Percentiles rank a stretch among this genome's conserved stretches.
phyloP scores from a whole-genome alignment of 768 basidiomycete genomes.

The Mycena sanguinolenta region DNA sequence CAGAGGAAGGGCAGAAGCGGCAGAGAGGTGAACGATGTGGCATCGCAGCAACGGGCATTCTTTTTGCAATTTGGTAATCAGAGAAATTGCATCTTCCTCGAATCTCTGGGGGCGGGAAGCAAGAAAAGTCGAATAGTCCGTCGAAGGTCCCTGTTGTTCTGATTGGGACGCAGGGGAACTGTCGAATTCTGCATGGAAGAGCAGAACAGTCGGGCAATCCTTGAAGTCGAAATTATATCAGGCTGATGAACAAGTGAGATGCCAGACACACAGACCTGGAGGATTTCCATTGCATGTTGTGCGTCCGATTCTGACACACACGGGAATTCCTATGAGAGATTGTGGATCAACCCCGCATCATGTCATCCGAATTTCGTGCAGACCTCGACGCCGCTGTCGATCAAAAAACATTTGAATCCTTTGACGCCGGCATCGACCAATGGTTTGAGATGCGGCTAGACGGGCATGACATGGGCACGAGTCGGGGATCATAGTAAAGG shows the following conservation, averaged over 20 bases:
- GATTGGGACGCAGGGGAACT: conserved; percentile 35
- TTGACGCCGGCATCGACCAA: conserved; percentile 86
- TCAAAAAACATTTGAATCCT: conserved; percentile 98
- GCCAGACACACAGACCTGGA: conserved; percentile 66
- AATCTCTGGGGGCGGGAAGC: conserved; percentile 84
- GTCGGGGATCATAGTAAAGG: conserved; percentile 10
- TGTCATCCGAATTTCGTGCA: conserved; percentile 26
- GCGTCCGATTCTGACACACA: conserved; percentile 82
- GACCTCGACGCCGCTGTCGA: conserved; percentile 97
- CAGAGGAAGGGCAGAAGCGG: conserved; percentile 82
- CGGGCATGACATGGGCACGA: not conserved
- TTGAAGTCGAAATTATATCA: conserved; percentile 48
- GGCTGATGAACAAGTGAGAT: conserved; percentile 25
- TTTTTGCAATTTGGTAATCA: conserved; percentile 77
- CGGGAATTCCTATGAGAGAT: conserved; percentile 91
- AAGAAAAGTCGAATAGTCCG: conserved; percentile 85
- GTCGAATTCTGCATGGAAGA: conserved; percentile 95
- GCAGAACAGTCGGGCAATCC: conserved; percentile 77
- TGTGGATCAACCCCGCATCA: not conserved
- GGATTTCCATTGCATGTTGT: conserved; percentile 73
- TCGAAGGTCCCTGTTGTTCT: conserved; percentile 48
- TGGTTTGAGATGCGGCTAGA: conserved; percentile 80
- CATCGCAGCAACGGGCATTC: conserved; percentile 78
- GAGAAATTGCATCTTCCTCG: conserved; percentile 84
- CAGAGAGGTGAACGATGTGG: conserved; percentile 97